phyloP scores from a whole-genome alignment of 257 asterid species.

The Ilex asprella region DNA sequence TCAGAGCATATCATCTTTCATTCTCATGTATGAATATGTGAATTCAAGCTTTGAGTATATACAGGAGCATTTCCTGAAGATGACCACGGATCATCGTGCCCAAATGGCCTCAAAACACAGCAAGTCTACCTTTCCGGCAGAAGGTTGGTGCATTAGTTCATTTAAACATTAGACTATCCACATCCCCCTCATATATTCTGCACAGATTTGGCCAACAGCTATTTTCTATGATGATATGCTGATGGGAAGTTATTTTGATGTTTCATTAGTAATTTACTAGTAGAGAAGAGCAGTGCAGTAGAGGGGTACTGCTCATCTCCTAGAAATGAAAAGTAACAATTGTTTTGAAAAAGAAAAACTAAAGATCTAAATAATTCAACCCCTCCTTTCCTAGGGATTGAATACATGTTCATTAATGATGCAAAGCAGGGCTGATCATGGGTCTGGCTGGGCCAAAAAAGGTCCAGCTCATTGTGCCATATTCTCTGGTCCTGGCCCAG shows the following conservation, averaged over 20 bases:
- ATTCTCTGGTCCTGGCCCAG: too few relatives aligned
- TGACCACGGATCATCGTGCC: constrained; percentile 71
- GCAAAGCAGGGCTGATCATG: too few relatives aligned
- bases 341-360: too few relatives aligned
- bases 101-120: constrained; percentile 76
- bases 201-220: background rate
- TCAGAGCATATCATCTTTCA: background rate
- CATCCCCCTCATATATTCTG: background rate
- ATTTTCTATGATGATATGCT: background rate
- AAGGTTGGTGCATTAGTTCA: constrained; percentile 46
- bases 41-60: background rate
- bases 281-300: background rate
- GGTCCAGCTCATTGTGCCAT: too few relatives aligned
- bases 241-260: background rate
- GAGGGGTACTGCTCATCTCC: background rate
- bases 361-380: too few relatives aligned
- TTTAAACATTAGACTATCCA: background rate
- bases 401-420: too few relatives aligned
- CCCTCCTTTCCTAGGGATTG: too few relatives aligned
- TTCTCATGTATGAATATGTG: background rate
- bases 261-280: too few relatives aligned
- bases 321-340: too few relatives aligned
- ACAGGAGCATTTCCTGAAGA: constrained; percentile 87
- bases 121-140: constrained; percentile 42
- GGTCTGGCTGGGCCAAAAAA: too few relatives aligned